Conservation (phyloP, 352 stramenopile species). For the Phytophthora europaea region DNA sequence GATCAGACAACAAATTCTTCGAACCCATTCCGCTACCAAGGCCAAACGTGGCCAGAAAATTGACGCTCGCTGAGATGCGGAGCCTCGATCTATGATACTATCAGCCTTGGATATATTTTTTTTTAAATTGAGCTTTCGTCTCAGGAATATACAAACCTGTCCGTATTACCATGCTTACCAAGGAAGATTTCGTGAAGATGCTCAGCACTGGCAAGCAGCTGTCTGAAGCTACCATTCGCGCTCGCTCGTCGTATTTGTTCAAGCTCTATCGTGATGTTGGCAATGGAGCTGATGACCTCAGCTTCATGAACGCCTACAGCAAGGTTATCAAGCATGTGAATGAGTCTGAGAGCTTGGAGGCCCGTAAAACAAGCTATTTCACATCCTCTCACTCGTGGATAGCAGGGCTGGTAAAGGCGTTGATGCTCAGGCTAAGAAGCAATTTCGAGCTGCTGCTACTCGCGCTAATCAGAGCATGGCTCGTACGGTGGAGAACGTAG, state of each 20-base stretch:
- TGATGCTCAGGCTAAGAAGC: neutral
- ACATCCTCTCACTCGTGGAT: neutral
- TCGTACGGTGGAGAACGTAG: neutral
- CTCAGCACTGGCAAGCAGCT: neutral
- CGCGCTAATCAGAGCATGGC: neutral
- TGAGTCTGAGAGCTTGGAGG: neutral
- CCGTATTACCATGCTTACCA: neutral
- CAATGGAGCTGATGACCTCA: neutral
- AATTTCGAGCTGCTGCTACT: neutral
- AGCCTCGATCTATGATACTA: no score
- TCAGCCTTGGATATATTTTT: no score
- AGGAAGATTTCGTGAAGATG: constrained; percentile 5
- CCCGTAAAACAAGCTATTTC: constrained; percentile 4
- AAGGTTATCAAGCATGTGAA: constrained; percentile 1
- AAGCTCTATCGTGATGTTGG: constrained; percentile 1
- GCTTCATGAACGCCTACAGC: neutral
- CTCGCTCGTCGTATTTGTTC: neutral
- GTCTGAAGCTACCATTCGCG: neutral
- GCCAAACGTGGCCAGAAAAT: no score
- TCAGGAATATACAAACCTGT: neutral
- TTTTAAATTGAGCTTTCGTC: no score
- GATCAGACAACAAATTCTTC: no score
- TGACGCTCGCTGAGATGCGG: no score
- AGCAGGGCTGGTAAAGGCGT: neutral
- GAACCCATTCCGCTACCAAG: no score